Percentiles rank a stretch among this genome's conserved stretches.
Conservation (phyloP, 805 yeast genomes). For the Schwanniomyces pseudopolymorphus region DNA sequence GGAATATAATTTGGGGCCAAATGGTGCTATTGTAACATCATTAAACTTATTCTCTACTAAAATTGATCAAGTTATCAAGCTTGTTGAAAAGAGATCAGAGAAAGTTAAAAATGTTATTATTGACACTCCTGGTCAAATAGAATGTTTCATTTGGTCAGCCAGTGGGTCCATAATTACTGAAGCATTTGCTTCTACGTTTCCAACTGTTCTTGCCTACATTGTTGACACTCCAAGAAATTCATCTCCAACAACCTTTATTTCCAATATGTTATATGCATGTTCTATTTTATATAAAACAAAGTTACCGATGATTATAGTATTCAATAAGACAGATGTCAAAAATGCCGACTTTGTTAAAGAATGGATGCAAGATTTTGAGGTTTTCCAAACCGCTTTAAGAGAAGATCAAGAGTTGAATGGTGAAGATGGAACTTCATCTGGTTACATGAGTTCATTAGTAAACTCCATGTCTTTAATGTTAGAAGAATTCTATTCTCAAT, state of each 20-base stretch:
- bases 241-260: conserved; percentile 94
- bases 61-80: conserved; percentile 87
- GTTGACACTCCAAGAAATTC: conserved; percentile 95
- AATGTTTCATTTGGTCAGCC: conserved; percentile 98
- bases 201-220: conserved; percentile 92
- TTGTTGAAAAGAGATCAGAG: conserved; percentile 76
- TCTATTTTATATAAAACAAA: conserved; percentile 94
- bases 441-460: conserved; percentile 91
- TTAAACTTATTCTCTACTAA: conserved; percentile 90
- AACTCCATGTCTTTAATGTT: conserved; percentile 95
- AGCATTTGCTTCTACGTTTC: conserved; percentile 92
- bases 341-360: conserved; percentile 85
- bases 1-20: conserved; percentile 92
- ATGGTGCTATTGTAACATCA: conserved; percentile 97
- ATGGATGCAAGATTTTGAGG: conserved; percentile 97
- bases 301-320: conserved; percentile 93
- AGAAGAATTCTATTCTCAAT: conserved; percentile 91
- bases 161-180: conserved; percentile 96
- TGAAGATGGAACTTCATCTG: conserved; percentile 62
- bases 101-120: conserved; percentile 68
- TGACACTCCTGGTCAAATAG: conserved; percentile 99
- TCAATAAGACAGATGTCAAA: conserved; percentile 89
- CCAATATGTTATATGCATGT: conserved; percentile 98
- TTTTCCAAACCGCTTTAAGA: conserved; percentile 76
- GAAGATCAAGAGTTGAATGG: conserved; percentile 67